Evolutionary conservation across 257 asterid genomes (phyloP), one percentile per base, ranked within the genome.

Genomic region (Salvia rosmarinus): DNA sequence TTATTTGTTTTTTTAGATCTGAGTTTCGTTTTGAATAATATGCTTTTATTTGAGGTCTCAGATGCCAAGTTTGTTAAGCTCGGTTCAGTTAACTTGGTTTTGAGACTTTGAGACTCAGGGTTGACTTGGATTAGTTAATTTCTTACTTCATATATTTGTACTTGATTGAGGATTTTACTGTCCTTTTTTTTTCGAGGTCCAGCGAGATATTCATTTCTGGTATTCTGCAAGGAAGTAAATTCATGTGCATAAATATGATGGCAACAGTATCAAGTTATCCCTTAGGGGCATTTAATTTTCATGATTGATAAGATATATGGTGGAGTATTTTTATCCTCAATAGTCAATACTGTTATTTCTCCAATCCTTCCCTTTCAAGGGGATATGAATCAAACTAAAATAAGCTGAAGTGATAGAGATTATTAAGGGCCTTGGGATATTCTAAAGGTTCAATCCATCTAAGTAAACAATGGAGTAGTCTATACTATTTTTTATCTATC

Each of bases 121-220:
- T 73, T 79, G 82, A 76, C 76, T 72, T 13, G 61, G 43, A 59
- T 42, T 20, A 70, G 44, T 70, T 63, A 28, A 66, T 54, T 52
- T 17, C 66, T 61, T 39, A 19, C 56, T 37, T 61, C 37, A 55
- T 34, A 23, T 34, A 64, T 32, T n/a, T 54, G 20, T 34, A 20
- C 72, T 49, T 25, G 4, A 17, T 4, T 28, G 57, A 39, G 20
- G 67, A 14, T 56, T 56, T 19, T 39, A 34, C 20, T 61, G 11
- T 13, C 14, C 35, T 52, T 77, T 71, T 46, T 28, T 55, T 50
- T 4, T 37, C 44, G 43, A 51, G 28, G 46, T 4, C 57, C 37
- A 3, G 14, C 1, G 67, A 73, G 21, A 32, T 47, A 58, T 63
- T 52, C 44, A 12, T 52, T 21, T 5, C 35, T 64, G 9, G n/a